Conservation (phyloP, 2,329 filamentous ascomycete species). For the Pseudomassariella vexata region DNA sequence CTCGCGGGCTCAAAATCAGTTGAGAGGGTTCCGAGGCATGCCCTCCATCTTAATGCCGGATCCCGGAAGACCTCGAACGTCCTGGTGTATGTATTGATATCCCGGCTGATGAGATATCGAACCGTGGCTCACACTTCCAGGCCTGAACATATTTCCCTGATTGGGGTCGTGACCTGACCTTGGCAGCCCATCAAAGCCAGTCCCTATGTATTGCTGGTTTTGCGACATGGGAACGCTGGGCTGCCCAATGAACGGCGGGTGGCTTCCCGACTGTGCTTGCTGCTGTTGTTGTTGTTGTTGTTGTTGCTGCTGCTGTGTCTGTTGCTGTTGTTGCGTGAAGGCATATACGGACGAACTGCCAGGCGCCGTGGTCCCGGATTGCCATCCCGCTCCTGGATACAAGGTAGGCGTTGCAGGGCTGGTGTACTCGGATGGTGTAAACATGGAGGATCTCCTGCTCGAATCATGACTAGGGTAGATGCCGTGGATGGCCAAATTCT, state of each 20-base stretch:
- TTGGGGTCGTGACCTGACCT: not conserved
- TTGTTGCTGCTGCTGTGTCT: no score
- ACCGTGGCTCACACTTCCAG: constrained; percentile 1
- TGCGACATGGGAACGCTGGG: not conserved
- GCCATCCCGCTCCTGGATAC: not conserved
- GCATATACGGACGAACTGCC: constrained; percentile 2
- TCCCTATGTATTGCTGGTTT: not conserved
- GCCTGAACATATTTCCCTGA: not conserved
- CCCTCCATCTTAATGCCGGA: constrained; percentile 3
- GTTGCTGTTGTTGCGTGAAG: not conserved
- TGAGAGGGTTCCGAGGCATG: not conserved
- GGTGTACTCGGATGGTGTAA: constrained; percentile 1
- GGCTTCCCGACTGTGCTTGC: not conserved
- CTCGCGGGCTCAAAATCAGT: not conserved
- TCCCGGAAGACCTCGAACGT: not conserved
- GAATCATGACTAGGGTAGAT: constrained; percentile 6
- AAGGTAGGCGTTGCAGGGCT: constrained; percentile 1
- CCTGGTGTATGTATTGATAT: constrained; percentile 2
- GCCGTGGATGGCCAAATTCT: constrained; percentile 1
- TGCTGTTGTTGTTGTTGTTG: no score
- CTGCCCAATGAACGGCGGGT: not conserved
- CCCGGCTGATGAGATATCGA: not conserved
- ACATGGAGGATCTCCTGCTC: constrained; percentile 1
- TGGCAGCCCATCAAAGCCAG: constrained; percentile 1
- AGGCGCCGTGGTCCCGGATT: not conserved